A percentile compares a stretch with the other conserved stretches of the same genome.
Conservation (phyloP, 2,329 filamentous ascomycete genomes). For the Mycosphaerella sp. region DNA sequence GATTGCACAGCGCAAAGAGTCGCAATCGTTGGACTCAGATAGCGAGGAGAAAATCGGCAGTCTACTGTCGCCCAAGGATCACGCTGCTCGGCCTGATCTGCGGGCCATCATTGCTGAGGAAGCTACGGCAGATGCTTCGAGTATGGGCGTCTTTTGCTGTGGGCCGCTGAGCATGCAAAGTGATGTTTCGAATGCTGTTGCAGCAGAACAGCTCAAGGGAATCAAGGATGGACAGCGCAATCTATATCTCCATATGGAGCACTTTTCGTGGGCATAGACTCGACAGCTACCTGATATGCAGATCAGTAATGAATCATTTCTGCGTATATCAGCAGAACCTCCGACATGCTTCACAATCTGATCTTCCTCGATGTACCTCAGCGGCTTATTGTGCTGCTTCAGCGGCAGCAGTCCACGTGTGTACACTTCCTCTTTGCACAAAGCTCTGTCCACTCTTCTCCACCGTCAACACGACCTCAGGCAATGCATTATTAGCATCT, state of each 20-base stretch:
- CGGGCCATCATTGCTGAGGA: slow-evolving; percentile 26
- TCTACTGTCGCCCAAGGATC: slow-evolving; percentile 8
- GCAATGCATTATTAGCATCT: too few relatives aligned
- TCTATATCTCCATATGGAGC: slow-evolving; percentile 46
- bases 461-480: too few relatives aligned
- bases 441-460: neutral
- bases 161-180: slow-evolving; percentile 44
- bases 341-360: too few relatives aligned
- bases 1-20: neutral
- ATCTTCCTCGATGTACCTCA: too few relatives aligned
- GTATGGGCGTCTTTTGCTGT: slow-evolving; percentile 39
- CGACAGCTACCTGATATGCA: too few relatives aligned
- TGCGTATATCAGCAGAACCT: too few relatives aligned
- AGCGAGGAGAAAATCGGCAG: neutral
- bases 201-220: slow-evolving; percentile 38
- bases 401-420: slow-evolving; percentile 12
- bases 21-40: slow-evolving; percentile 2
- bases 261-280: slow-evolving; percentile 41
- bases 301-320: too few relatives aligned
- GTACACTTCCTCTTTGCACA: slow-evolving; percentile 10
- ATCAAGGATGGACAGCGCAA: slow-evolving; percentile 29
- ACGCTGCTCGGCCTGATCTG: slow-evolving; percentile 34
- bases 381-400: slow-evolving; percentile 15
- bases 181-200: slow-evolving; percentile 46
- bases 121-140: slow-evolving; percentile 14